These are phyloP conservation scores for Dalbergia cultrata DNA, from an alignment of 306 rosid genomes.

Conservation along the genomic window DNA sequence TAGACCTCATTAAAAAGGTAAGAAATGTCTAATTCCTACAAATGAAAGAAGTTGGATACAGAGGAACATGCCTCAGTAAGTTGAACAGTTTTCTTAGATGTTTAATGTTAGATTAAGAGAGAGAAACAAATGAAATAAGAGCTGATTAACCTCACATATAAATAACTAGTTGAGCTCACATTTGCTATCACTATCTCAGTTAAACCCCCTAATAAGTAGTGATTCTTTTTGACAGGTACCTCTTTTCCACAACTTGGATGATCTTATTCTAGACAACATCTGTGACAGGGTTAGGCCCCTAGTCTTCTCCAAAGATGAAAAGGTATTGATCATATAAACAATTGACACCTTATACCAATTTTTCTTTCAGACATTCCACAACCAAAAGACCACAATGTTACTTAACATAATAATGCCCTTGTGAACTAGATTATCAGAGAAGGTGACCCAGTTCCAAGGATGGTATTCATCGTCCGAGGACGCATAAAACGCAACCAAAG, in stretches of 20 bases:
- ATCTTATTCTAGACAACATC: slow-evolving; percentile 95
- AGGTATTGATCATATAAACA: slow-evolving; percentile 59
- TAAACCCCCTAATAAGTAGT: slow-evolving; percentile 4
- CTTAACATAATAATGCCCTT: not conserved
- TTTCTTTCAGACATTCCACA: not conserved
- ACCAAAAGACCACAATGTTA: not conserved
- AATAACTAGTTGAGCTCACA: not conserved
- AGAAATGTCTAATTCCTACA: not conserved
- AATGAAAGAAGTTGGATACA: no score
- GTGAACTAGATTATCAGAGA: slow-evolving; percentile 84
- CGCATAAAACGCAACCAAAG: slow-evolving; percentile 73
- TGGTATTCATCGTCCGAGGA: slow-evolving; percentile 88
- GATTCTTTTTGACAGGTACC: slow-evolving; percentile 71
- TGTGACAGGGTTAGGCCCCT: slow-evolving; percentile 91
- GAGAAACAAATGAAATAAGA: slow-evolving; percentile 17
- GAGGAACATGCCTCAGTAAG: no score
- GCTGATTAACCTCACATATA: not conserved
- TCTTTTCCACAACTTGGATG: slow-evolving; percentile 88
- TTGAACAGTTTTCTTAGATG: no score
- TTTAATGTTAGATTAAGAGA: no score
- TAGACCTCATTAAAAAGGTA: slow-evolving; percentile 91
- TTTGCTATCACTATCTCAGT: slow-evolving; percentile 7
- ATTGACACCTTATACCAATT: not conserved
- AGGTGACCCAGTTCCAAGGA: slow-evolving; percentile 94
- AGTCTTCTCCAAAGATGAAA: slow-evolving; percentile 90